Evolutionary conservation across 345 rosid species (phyloP).

Genomic region (Salix udensis): DNA sequence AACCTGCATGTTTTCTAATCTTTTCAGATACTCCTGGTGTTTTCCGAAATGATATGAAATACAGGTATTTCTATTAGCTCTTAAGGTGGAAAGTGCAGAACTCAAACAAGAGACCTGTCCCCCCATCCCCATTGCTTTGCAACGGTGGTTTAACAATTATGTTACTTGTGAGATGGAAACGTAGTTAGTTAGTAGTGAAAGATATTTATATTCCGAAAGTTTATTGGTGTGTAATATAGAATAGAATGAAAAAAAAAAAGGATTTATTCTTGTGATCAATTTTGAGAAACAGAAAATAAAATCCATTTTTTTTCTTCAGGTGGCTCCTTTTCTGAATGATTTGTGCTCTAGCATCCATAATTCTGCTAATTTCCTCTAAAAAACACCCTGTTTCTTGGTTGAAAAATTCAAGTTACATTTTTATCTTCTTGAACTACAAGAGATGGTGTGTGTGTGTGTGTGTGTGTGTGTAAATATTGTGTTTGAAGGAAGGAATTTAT

Average conservation of each 20-base stretch:
- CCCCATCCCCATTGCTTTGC: no score
- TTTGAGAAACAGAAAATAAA: background rate
- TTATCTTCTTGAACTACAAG: background rate
- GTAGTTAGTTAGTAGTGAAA: background rate
- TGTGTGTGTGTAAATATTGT: background rate
- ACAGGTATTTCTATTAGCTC: background rate
- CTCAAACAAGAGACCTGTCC: no score
- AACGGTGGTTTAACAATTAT: background rate
- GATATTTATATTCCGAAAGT: no score
- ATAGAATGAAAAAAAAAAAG: background rate
- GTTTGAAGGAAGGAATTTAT: background rate
- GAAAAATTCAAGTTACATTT: no score
- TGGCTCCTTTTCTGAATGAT: background rate
- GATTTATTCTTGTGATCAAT: background rate
- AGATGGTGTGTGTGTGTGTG: background rate
- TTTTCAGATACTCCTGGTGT: background rate
- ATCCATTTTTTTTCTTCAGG: background rate
- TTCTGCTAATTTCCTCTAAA: no score
- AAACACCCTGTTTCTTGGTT: no score
- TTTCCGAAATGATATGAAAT: background rate
- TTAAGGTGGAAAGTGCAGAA: no score
- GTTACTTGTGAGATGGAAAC: background rate
- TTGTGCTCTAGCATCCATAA: no score
- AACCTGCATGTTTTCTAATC: background rate
- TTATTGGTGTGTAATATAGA: no score